These are phyloP conservation scores for Fusarium buxicola DNA, from an alignment of 2,329 filamentous ascomycete species.

Conservation along the genomic window DNA sequence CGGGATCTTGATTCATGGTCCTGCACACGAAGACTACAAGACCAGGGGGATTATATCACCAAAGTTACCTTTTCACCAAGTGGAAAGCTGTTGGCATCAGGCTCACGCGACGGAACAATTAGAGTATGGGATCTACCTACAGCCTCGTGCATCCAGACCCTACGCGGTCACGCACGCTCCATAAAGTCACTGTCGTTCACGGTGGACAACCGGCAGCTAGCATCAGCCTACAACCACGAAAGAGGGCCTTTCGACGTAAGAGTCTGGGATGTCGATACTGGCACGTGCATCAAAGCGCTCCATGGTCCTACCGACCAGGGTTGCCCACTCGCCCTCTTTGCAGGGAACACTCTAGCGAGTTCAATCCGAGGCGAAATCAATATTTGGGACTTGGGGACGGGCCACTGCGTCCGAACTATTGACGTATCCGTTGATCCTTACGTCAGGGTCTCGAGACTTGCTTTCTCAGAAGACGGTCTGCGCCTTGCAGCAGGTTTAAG, in stretches of 20 bases:
- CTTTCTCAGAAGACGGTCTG: not conserved
- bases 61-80: not conserved
- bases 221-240: not conserved
- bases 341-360: not conserved
- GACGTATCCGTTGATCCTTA: no score
- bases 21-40: not conserved
- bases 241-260: no score
- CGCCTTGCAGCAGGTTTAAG: not conserved
- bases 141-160: not conserved
- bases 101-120: not conserved
- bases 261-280: not conserved
- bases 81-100: not conserved
- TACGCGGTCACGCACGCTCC: not conserved
- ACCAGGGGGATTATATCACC: not conserved
- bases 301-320: no score
- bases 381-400: not conserved
- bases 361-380: not conserved
- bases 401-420: not conserved
- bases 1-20: not conserved
- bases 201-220: not conserved
- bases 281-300: not conserved
- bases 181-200: not conserved
- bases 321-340: not conserved
- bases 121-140: conserved; percentile 8
- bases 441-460: not conserved